phyloP scores from a whole-genome alignment of 768 basidiomycete species.

The Amyloporia xantha region DNA sequence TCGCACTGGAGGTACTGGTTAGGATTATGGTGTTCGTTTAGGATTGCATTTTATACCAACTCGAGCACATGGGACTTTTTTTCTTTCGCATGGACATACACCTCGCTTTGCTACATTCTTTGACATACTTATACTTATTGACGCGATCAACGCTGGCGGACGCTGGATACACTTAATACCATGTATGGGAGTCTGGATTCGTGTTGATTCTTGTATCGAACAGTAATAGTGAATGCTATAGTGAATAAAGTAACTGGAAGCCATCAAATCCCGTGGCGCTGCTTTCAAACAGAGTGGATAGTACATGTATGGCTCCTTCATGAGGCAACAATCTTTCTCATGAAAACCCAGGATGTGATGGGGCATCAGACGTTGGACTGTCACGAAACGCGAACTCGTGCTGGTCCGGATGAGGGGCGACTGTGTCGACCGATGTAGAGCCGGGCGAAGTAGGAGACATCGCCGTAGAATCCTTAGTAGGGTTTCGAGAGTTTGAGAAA shows the following conservation, averaged over 20 bases:
- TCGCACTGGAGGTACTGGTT: neutral
- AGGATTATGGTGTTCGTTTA: too few relatives aligned
- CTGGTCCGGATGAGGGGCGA: neutral
- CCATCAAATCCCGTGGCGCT: too few relatives aligned
- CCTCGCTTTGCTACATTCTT: neutral
- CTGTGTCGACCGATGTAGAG: neutral
- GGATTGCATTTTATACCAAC: neutral
- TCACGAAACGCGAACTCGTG: neutral
- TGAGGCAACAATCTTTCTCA: too few relatives aligned
- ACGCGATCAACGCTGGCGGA: neutral
- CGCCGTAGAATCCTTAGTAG: constrained; percentile 27
- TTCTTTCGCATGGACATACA: neutral
- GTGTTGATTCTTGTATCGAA: too few relatives aligned
- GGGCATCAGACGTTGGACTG: neutral
- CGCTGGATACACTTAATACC: neutral
- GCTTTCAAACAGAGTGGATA: too few relatives aligned
- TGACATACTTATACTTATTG: neutral
- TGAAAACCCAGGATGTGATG: neutral
- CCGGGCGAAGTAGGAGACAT: neutral
- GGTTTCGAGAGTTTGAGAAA: constrained; percentile 24
- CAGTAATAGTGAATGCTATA: too few relatives aligned
- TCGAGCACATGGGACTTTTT: too few relatives aligned
- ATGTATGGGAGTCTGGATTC: too few relatives aligned
- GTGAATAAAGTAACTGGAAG: too few relatives aligned
- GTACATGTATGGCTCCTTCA: too few relatives aligned